These are phyloP conservation scores for Metroxylon sagu DNA, from an alignment of 176 grass and related monocot genomes.

Conservation along the genomic window DNA sequence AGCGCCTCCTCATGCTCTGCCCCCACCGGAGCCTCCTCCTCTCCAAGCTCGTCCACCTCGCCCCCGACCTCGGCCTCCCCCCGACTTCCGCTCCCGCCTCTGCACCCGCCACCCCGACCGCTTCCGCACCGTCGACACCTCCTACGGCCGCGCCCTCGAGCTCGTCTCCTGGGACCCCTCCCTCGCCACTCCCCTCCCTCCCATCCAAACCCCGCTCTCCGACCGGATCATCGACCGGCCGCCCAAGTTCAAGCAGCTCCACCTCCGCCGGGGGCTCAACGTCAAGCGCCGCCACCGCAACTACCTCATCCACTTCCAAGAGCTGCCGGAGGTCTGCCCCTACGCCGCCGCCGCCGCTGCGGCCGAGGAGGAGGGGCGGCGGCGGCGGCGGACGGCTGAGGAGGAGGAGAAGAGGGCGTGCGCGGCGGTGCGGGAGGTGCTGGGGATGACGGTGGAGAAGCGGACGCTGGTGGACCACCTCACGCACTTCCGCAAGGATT, in stretches of 20 bases:
- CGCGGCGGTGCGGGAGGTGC: slow-evolving; percentile 50
- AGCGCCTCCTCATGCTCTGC: slow-evolving; percentile 47
- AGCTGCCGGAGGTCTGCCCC: slow-evolving; percentile 42
- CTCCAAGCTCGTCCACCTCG: slow-evolving; percentile 54
- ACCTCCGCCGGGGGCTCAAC: slow-evolving; percentile 54
- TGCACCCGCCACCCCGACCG: slow-evolving; percentile 38
- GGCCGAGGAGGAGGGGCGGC: background rate
- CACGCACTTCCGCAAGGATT: slow-evolving; percentile 60
- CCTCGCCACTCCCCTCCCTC: slow-evolving; percentile 18
- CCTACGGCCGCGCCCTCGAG: slow-evolving; percentile 42
- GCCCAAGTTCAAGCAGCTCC: slow-evolving; percentile 45
- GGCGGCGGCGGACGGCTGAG: slow-evolving; percentile 10
- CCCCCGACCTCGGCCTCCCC: slow-evolving; percentile 64
- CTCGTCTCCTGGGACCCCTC: slow-evolving; percentile 29
- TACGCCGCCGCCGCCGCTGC: slow-evolving; percentile 21
- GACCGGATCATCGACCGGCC: slow-evolving; percentile 50
- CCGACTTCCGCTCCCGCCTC: slow-evolving; percentile 47
- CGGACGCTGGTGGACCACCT: slow-evolving; percentile 65
- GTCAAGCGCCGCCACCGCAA: slow-evolving; percentile 48
- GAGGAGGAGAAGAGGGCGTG: slow-evolving; percentile 60
- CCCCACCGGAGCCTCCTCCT: slow-evolving; percentile 26
- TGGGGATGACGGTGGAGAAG: slow-evolving; percentile 72
- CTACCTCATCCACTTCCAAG: slow-evolving; percentile 45
- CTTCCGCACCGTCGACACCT: slow-evolving; percentile 40
- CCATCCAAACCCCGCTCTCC: slow-evolving; percentile 2